phyloP scores from a whole-genome alignment of 2,329 filamentous ascomycete species.

The Talaromyces pinophilus region DNA sequence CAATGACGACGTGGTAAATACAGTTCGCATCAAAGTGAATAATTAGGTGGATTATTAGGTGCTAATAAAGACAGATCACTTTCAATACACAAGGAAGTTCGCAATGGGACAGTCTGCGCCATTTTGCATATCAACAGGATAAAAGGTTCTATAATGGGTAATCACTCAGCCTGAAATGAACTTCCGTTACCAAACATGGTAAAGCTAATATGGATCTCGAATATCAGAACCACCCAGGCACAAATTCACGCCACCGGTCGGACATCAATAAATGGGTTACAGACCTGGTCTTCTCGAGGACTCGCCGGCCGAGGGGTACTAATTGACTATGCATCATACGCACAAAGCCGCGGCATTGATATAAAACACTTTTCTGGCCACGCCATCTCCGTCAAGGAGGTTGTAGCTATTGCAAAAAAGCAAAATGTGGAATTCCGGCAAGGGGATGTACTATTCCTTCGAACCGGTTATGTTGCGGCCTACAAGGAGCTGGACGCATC shows the following conservation, averaged over 20 bases:
- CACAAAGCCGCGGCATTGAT: neutral
- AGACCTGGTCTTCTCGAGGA: neutral
- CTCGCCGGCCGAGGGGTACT: neutral
- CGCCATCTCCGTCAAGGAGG: neutral
- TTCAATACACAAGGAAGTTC: neutral
- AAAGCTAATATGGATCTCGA: neutral
- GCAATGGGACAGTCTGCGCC: neutral
- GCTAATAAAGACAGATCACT: neutral
- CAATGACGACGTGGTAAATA: neutral
- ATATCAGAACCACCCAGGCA: neutral
- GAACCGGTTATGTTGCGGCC: neutral
- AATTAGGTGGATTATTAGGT: neutral
- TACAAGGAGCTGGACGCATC: neutral
- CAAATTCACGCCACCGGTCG: neutral
- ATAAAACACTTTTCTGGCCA: neutral
- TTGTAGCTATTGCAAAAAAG: neutral
- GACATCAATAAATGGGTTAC: neutral
- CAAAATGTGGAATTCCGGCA: neutral
- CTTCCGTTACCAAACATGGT: neutral
- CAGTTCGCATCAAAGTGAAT: neutral
- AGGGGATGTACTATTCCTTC: neutral
- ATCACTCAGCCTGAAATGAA: neutral
- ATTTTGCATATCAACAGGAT: neutral
- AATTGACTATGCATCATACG: neutral
- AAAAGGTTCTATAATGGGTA: neutral